phyloP scores from a whole-genome alignment of 768 basidiomycete genomes.

The Pleurotus salmoneostramineus region DNA sequence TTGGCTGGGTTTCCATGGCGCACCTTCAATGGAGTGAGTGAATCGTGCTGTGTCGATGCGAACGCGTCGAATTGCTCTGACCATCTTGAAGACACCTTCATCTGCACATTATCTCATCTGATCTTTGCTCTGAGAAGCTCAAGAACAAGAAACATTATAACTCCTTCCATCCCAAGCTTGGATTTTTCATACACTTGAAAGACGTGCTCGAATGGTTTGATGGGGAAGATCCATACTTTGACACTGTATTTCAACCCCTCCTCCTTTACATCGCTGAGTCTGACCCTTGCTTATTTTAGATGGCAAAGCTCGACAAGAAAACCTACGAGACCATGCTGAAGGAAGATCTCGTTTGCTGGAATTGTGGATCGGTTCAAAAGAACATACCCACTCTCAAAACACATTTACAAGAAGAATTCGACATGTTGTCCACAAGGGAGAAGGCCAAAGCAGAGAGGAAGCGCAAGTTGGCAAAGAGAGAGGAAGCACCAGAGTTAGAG shows the following conservation, averaged over 20 bases:
- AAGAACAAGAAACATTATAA: conserved; percentile 93
- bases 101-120: conserved; percentile 81
- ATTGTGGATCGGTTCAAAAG: conserved; percentile 56
- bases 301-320: conserved; percentile 43
- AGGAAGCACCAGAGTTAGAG: neutral
- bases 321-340: conserved; percentile 68
- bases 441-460: conserved; percentile 37
- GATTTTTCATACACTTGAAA: conserved; percentile 77
- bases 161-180: conserved; percentile 80
- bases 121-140: conserved; percentile 63
- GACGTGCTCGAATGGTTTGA: conserved; percentile 85
- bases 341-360: conserved; percentile 64
- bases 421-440: conserved; percentile 38
- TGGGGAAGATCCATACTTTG: conserved; percentile 51
- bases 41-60: conserved; percentile 2
- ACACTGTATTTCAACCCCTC: conserved; percentile 32
- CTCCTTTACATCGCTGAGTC: neutral
- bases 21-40: conserved; percentile 82
- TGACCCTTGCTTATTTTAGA: conserved; percentile 30
- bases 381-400: conserved; percentile 73
- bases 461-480: conserved; percentile 31
- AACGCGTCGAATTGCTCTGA: neutral
- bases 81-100: conserved; percentile 52
- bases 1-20: conserved; percentile 81
- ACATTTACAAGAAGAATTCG: conserved; percentile 77